These are phyloP conservation scores for Suillus plorans DNA, from an alignment of 768 basidiomycete species.

Conservation along the genomic window DNA sequence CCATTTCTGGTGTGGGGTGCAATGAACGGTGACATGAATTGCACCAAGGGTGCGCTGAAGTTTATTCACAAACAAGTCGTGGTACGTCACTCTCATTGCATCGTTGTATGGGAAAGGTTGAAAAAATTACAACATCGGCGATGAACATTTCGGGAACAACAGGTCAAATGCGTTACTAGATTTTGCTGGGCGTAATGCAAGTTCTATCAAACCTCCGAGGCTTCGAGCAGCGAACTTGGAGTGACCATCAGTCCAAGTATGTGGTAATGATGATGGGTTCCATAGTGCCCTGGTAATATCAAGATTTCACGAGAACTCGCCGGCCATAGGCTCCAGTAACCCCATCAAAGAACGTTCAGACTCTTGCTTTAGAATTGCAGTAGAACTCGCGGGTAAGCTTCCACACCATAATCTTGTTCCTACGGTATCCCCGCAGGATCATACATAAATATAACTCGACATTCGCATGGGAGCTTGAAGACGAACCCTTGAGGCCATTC, in stretches of 20 bases:
- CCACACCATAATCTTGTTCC: background rate
- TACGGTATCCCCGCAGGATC: background rate
- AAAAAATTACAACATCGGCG: background rate
- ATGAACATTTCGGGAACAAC: background rate
- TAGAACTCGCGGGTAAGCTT: background rate
- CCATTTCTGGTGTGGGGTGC: constrained; percentile 25
- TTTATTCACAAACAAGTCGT: too few relatives aligned
- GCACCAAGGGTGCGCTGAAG: background rate
- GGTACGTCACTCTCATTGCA: background rate
- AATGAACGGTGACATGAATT: background rate
- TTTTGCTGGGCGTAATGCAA: background rate
- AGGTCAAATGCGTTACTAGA: background rate
- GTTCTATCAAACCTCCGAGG: background rate
- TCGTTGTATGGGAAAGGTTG: background rate
- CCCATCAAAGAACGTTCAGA: background rate
- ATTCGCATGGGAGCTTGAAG: background rate
- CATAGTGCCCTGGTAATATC: background rate
- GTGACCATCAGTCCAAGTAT: background rate
- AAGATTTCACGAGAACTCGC: background rate
- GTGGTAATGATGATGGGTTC: background rate
- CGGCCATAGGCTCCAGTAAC: background rate
- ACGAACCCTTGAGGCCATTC: background rate
- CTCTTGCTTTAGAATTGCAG: background rate
- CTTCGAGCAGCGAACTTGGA: background rate
- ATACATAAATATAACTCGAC: background rate